phyloP scores from a whole-genome alignment of 495 filamentous ascomycete species.

The Neurospora sublineolata region DNA sequence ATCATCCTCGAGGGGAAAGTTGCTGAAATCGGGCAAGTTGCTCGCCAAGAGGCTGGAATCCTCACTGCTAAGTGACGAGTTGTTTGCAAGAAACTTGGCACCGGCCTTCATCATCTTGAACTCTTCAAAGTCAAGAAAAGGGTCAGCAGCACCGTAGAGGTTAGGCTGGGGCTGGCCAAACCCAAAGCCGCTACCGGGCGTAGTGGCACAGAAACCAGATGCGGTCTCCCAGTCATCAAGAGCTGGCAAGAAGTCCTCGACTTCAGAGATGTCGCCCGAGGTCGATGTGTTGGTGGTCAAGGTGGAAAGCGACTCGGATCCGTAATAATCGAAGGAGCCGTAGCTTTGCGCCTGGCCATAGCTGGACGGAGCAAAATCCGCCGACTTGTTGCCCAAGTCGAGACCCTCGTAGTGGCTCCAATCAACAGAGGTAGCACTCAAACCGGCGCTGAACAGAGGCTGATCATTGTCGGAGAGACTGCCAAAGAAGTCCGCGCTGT shows the following conservation, averaged over 20 bases:
- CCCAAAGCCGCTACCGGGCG: slow-evolving; percentile 35
- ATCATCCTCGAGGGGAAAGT: slow-evolving; percentile 23
- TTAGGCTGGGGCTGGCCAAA: slow-evolving; percentile 40
- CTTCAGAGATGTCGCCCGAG: slow-evolving; percentile 66
- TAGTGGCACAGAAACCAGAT: slow-evolving; percentile 40
- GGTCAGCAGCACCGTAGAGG: slow-evolving; percentile 42
- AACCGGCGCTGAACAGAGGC: slow-evolving; percentile 53
- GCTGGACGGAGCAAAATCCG: slow-evolving; percentile 47
- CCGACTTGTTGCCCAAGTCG: slow-evolving; percentile 36
- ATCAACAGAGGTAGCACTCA: slow-evolving; percentile 54
- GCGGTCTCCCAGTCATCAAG: slow-evolving; percentile 43
- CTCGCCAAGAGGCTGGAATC: slow-evolving; percentile 20
- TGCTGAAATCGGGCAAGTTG: slow-evolving; percentile 8
- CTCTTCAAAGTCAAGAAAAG: slow-evolving; percentile 51
- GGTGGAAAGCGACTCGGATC: slow-evolving; percentile 40
- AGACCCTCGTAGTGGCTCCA: slow-evolving; percentile 63
- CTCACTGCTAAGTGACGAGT: slow-evolving; percentile 24
- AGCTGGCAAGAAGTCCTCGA: slow-evolving; percentile 50
- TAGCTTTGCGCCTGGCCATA: slow-evolving; percentile 64
- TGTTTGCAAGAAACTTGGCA: slow-evolving; percentile 29
- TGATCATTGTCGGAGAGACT: slow-evolving; percentile 49
- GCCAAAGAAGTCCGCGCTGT: slow-evolving; percentile 39
- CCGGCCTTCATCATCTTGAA: slow-evolving; percentile 35
- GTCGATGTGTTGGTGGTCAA: slow-evolving; percentile 51
- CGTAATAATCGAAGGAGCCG: slow-evolving; percentile 52